Evolutionary conservation across 345 rosid genomes (phyloP).

Genomic region (Aquilaria malaccensis): DNA sequence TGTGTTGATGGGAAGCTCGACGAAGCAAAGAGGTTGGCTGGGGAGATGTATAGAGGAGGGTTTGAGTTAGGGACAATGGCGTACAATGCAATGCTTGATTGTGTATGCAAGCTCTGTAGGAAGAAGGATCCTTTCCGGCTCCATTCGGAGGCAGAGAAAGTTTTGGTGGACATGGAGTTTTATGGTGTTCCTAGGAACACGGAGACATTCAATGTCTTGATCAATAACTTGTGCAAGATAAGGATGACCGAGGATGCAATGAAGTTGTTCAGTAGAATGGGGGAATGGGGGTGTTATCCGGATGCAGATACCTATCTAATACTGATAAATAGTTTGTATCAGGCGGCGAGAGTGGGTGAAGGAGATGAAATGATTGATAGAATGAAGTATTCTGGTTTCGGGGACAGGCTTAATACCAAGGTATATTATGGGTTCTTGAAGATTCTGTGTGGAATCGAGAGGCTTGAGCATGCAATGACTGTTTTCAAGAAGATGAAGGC

Average conservation of each 20-base stretch:
- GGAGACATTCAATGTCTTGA: slow-evolving; percentile 78
- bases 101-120: slow-evolving; percentile 88
- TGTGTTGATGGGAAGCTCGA: slow-evolving; percentile 76
- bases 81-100: slow-evolving; percentile 69
- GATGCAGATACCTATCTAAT: slow-evolving; percentile 56
- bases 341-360: slow-evolving; percentile 83
- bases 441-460: slow-evolving; percentile 89
- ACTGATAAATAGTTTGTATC: slow-evolving; percentile 74
- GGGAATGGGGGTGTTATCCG: slow-evolving; percentile 79
- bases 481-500: slow-evolving; percentile 83
- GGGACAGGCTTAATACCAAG: slow-evolving; percentile 47
- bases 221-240: slow-evolving; percentile 67
- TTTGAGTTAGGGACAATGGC: slow-evolving; percentile 70
- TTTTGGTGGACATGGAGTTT: slow-evolving; percentile 75
- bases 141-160: slow-evolving; percentile 62
- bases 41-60: slow-evolving; percentile 95
- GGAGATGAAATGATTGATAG: slow-evolving; percentile 91
- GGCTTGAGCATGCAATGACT: slow-evolving; percentile 84
- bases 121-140: slow-evolving; percentile 70
- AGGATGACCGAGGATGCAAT: slow-evolving; percentile 79
- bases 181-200: slow-evolving; percentile 84
- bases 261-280: slow-evolving; percentile 65
- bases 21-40: slow-evolving; percentile 83
- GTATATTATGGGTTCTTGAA: slow-evolving; percentile 68
- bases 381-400: slow-evolving; percentile 74